These are phyloP conservation scores for Rhinocladiella similis DNA, from an alignment of 2,329 filamentous ascomycete species.

Conservation along the genomic window DNA sequence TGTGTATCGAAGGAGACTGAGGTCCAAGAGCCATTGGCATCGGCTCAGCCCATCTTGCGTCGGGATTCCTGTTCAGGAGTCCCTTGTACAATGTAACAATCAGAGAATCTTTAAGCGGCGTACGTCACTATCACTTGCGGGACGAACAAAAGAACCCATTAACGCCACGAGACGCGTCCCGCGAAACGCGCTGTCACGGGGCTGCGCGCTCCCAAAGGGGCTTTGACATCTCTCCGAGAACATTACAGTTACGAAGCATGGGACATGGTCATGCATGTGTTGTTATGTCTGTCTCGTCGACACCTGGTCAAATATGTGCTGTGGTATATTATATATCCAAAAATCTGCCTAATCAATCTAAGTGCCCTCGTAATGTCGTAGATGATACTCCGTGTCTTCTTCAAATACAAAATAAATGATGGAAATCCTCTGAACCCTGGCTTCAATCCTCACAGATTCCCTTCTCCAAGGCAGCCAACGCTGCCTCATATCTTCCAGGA, in stretches of 20 bases:
- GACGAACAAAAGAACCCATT: not conserved
- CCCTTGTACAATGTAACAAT: not conserved
- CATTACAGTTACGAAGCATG: too few species aligned
- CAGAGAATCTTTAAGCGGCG: conserved; percentile 1
- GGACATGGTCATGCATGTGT: too few species aligned
- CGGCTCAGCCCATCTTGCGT: conserved; percentile 11
- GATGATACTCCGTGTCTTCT: too few species aligned
- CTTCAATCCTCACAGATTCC: conserved; percentile 43
- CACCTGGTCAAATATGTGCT: not conserved
- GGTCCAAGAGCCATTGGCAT: conserved; percentile 21
- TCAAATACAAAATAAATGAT: too few species aligned
- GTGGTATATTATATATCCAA: not conserved
- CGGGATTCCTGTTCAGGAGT: not conserved
- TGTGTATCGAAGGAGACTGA: conserved; percentile 25
- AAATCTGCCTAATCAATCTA: too few species aligned
- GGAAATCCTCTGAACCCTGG: too few species aligned
- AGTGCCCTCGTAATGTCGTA: too few species aligned
- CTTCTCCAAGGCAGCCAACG: conserved; percentile 59
- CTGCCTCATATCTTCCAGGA: conserved; percentile 71
- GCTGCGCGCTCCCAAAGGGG: too few species aligned
- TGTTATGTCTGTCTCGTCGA: too few species aligned
- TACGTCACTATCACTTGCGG: not conserved
- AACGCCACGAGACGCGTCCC: not conserved
- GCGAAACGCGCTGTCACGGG: conserved; percentile 9
- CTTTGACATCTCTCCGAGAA: too few species aligned